Base-by-base conservation (phyloP, 768 basidiomycete genomes). In the Pholiota microspora region DNA sequence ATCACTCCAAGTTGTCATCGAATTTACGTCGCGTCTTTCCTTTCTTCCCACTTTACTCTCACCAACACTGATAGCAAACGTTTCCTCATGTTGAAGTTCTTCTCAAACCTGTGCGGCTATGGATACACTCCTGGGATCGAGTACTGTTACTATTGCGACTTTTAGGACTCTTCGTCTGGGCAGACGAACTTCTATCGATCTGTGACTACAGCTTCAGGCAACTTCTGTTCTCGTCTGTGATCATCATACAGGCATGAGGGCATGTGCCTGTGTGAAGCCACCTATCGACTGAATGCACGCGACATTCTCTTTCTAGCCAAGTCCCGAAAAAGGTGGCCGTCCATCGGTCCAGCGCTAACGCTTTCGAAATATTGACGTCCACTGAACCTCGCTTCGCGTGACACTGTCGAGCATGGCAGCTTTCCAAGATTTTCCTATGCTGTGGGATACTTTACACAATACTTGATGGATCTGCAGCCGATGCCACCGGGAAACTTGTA, bases 401-500 rank as follows among this genome's bases (percentile, higher is more conserved):
- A 31, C 7, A 31, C 29, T 31, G 29, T 21, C 40, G 21, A 21
- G n/a, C 40, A 23, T 21, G 18, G 3, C 21, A n/a, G 40, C 18
- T 16, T 16, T 21, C 16, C 40, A 42, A 16, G 7, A 31, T 31
- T 31, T 12, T 42, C 40, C 23, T 42, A 6, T 31, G 7, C 40
- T 42, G 9, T 23, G 40, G 21, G 21, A 31, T 21, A 42, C 9
- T 16, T 42, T 42, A 21, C n/a, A n/a, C n/a, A 42, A 42, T 42
- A 42, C 16, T n/a, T 28, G 46, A 18, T 25, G 45, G 21, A 48
- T 23, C 4, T 23, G 12, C 16, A 15, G 46, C 53, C 53, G 53
- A 54, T 54, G 46, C 35, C 44, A 54, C 45, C 53, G 53, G 53
- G 48, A 4, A 16, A 16, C 16, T 52, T 28, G 23, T 8, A 12